phyloP scores from a whole-genome alignment of 2,329 filamentous ascomycete species.

The Kalmusia sp. region DNA sequence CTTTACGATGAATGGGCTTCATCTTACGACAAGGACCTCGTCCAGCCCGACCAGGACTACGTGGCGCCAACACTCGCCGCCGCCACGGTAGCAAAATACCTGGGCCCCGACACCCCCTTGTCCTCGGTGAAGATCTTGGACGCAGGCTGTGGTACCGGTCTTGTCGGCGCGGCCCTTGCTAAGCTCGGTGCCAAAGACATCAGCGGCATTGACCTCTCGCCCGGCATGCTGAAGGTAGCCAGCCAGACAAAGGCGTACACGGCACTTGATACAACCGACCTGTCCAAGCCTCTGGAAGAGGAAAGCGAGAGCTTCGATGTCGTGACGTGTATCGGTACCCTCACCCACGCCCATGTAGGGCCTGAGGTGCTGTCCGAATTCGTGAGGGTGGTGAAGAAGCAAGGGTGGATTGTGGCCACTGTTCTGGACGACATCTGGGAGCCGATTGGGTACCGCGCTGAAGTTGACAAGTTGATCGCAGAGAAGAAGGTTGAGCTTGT shows the following conservation, averaged over 20 bases:
- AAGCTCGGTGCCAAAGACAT: conserved; percentile 51
- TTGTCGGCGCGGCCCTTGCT: conserved; percentile 58
- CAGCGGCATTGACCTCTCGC: conserved; percentile 61
- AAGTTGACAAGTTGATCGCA: conserved; percentile 39
- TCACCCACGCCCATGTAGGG: conserved; percentile 62
- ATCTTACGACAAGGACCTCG: conserved; percentile 50
- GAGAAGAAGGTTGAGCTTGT: conserved; percentile 43
- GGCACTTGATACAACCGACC: conserved; percentile 53
- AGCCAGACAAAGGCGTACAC: conserved; percentile 51
- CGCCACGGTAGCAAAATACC: conserved; percentile 13
- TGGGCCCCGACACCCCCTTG: conserved; percentile 1
- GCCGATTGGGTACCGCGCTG: conserved; percentile 54
- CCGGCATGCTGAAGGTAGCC: conserved; percentile 60
- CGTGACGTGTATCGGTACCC: conserved; percentile 60
- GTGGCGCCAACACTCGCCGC: conserved; percentile 48
- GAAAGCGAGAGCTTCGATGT: conserved; percentile 54
- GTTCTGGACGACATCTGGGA: conserved; percentile 59
- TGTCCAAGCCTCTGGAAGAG: conserved; percentile 52
- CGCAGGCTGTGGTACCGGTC: conserved; percentile 63
- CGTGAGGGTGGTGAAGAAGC: conserved; percentile 54
- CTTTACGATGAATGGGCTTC: conserved; percentile 55
- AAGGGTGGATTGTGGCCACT: conserved; percentile 58
- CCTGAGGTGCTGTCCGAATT: conserved; percentile 57
- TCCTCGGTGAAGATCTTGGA: conserved; percentile 51
- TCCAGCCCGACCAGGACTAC: conserved; percentile 43